These are phyloP conservation scores for Wickerhamiella infanticola DNA, from an alignment of 1,139 yeast genomes.

Conservation along the genomic window DNA sequence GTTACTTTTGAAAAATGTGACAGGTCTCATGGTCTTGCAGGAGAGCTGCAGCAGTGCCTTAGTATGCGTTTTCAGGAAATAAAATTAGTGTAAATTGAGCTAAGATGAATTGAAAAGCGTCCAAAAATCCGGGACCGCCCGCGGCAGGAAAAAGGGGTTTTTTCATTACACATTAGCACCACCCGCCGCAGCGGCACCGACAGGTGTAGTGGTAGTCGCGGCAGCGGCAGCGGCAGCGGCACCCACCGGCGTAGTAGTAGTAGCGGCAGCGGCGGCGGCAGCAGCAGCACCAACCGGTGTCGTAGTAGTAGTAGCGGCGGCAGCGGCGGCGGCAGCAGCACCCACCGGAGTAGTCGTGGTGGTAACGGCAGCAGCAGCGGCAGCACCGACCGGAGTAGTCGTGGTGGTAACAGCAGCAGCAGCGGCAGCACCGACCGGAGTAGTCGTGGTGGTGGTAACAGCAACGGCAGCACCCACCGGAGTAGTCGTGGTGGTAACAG, in stretches of 20 bases:
- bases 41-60: too few relatives aligned
- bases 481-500: slow-evolving; percentile 4
- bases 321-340: slow-evolving; percentile 3
- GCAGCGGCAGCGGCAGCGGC: not conserved
- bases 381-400: slow-evolving; percentile 4
- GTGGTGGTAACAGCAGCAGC: slow-evolving; percentile 2
- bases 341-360: not conserved
- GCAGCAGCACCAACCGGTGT: not conserved
- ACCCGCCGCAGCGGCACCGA: not conserved
- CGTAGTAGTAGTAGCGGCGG: slow-evolving; percentile 1
- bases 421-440: slow-evolving; percentile 5
- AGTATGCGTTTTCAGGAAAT: too few relatives aligned
- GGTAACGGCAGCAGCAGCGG: not conserved
- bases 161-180: too few relatives aligned
- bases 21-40: too few relatives aligned
- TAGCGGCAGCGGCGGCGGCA: not conserved
- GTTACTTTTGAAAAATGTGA: too few relatives aligned
- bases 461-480: slow-evolving; percentile 4
- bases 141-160: too few relatives aligned
- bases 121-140: too few relatives aligned
- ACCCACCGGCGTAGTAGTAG: not conserved
- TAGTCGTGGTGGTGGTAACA: not conserved
- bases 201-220: too few relatives aligned
- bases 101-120: too few relatives aligned
- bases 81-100: too few relatives aligned